Base-by-base conservation (phyloP, 2,329 filamentous ascomycete genomes). In the Verticillium nonalfalfae region DNA sequence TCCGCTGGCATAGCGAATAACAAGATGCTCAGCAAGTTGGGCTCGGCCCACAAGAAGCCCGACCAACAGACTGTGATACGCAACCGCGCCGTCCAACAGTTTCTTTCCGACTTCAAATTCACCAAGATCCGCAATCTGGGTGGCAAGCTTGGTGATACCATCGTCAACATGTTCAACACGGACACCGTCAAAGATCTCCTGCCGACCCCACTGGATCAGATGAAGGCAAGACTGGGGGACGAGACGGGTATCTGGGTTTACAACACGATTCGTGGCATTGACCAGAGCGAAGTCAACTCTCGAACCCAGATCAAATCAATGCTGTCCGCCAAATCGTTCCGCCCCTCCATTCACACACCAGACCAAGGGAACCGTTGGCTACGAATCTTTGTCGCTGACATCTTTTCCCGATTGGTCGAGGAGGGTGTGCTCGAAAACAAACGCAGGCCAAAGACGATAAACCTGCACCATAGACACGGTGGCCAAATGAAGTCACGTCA, bases 291-390 rank as follows among this genome's bases (percentile, higher is more conserved):
- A 74, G 92, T 99, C 66, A 97, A 92, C 70, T 85, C 92, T 34
- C 83, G 94, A 59, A 97, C 93, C 1, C 91, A 95, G 70, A 97
- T 97, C 78, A 97, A 98, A 73, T 95, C 90, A 15, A 98, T 99
- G 93, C 81, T 98, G 14, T 97, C 93, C 1, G 93, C 95, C 21
- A 99, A 99, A 72, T 96, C 93, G 0, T 99, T 99, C 70, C 84
- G 91, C 33, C 95, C 95, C 0, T 86, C 83, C 61, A 94, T 98
- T 71, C 90, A 87, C 67, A 89, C 82, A 2, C 78, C 85, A 18
- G 91, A 95, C 26, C 91, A 96, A 72, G 94, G 89, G 1, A 79
- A 85, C 31, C 88, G 87, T 63, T 99, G 95, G 95, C 79, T 99
- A 45, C 84, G 89, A 11, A 97, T 99, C 60, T 98, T 98, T 72